A percentile compares a stretch with the other conserved stretches of the same genome.
These are phyloP conservation scores for Noccaea bulbosa DNA, from an alignment of 345 rosid species.

Conservation along the genomic window DNA sequence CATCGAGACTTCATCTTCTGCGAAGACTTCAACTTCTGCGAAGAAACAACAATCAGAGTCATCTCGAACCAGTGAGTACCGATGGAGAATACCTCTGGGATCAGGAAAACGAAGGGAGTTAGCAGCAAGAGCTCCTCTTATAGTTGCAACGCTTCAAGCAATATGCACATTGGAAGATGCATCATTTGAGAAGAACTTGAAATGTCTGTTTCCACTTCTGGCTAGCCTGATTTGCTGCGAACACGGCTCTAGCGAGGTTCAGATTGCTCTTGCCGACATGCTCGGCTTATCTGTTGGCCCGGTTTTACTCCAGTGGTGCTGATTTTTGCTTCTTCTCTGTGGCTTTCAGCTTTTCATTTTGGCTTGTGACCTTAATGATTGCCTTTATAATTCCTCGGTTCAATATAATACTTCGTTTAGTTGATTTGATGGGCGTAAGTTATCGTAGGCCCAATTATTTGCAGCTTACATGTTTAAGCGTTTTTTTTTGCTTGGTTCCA, in stretches of 20 bases:
- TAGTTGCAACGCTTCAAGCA: constrained; percentile 79
- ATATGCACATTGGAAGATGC: constrained; percentile 72
- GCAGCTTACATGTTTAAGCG: background rate
- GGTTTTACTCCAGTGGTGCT: constrained; percentile 73
- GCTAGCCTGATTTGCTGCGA: constrained; percentile 82
- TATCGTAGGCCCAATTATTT: background rate
- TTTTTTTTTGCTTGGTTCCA: background rate
- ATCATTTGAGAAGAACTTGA: constrained; percentile 75
- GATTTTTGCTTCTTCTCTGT: constrained; percentile 35
- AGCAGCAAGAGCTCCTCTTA: constrained; percentile 84
- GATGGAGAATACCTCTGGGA: constrained; percentile 83
- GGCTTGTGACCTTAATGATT: constrained; percentile 33
- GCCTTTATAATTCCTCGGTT: constrained; percentile 17
- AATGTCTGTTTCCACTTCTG: constrained; percentile 71
- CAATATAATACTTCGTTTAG: background rate
- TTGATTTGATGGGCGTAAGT: background rate
- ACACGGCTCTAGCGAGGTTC: constrained; percentile 90
- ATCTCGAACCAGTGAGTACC: constrained; percentile 45
- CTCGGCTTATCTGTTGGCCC: constrained; percentile 82
- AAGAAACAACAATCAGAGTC: constrained; percentile 49
- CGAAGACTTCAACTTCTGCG: constrained; percentile 51
- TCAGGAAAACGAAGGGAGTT: constrained; percentile 90
- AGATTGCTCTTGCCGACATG: constrained; percentile 86
- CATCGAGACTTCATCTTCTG: constrained; percentile 52
- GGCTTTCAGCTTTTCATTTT: constrained; percentile 5